A percentile compares a stretch with the other conserved stretches of the same genome.
Conservation (phyloP, 345 rosid species). For the Psidium guajava region DNA sequence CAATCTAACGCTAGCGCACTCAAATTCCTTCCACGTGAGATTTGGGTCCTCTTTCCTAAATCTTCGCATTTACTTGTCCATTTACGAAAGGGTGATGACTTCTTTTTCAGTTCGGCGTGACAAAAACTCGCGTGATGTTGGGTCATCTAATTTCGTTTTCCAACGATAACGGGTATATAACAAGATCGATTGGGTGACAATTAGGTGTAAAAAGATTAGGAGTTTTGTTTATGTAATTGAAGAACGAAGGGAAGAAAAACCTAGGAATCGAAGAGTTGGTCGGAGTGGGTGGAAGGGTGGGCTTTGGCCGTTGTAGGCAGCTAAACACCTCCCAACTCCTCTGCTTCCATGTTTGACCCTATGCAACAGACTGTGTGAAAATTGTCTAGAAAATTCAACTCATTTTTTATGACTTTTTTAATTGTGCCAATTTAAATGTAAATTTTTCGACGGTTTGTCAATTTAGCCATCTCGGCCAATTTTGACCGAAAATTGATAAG, state of each 20-base stretch:
- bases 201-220: neutral
- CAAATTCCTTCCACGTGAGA: neutral
- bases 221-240: neutral
- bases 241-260: neutral
- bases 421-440: too few relatives aligned
- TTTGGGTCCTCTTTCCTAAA: too few relatives aligned
- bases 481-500: too few relatives aligned
- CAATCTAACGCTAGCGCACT: too few relatives aligned
- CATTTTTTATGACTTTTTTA: too few relatives aligned
- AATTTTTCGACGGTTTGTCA: too few relatives aligned
- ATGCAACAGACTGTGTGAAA: neutral
- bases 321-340: conserved; percentile 14
- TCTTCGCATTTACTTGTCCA: too few relatives aligned
- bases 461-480: too few relatives aligned
- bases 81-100: too few relatives aligned
- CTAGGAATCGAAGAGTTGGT: neutral
- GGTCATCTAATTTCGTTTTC: neutral
- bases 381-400: too few relatives aligned
- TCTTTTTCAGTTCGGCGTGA: neutral
- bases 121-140: neutral
- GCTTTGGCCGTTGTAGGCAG: neutral
- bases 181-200: neutral
- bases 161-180: neutral
- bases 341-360: neutral
- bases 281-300: neutral